Percentiles rank a stretch among this genome's conserved stretches.
These are phyloP conservation scores for Agrocybe pediades DNA, from an alignment of 768 basidiomycete species.

Conservation along the genomic window DNA sequence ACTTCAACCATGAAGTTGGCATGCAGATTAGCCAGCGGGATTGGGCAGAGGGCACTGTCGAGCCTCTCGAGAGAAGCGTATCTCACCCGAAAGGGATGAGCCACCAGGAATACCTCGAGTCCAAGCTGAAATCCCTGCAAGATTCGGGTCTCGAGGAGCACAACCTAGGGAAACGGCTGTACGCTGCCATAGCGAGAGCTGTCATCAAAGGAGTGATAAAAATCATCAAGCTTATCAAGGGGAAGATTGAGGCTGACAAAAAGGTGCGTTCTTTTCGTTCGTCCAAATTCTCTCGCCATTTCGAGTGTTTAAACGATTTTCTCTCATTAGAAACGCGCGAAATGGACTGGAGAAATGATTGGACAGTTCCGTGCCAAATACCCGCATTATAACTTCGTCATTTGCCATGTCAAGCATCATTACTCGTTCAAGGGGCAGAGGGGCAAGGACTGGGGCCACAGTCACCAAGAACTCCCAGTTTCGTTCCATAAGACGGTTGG, in stretches of 20 bases:
- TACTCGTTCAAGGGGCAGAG: constrained; percentile 16
- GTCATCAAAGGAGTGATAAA: background rate
- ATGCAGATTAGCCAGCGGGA: background rate
- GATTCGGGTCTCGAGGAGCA: background rate
- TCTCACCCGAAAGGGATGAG: background rate
- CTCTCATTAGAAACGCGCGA: background rate
- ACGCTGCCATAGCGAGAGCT: background rate
- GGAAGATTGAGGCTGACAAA: background rate
- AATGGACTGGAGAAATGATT: background rate
- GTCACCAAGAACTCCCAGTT: constrained; percentile 24
- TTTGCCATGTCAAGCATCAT: constrained; percentile 22
- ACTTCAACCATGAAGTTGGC: background rate
- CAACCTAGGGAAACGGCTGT: background rate
- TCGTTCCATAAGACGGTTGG: constrained; percentile 18
- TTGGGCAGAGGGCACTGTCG: background rate
- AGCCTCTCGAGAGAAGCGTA: background rate
- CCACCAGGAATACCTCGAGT: background rate
- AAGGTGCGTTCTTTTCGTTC: background rate
- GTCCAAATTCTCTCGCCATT: background rate
- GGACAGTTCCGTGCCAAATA: background rate
- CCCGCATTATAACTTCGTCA: constrained; percentile 18
- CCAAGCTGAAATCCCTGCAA: background rate
- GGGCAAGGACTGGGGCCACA: constrained; percentile 26
- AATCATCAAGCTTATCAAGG: background rate
- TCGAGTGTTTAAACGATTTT: background rate